A percentile compares a stretch with the other conserved stretches of the same genome.
Evolutionary conservation across 495 filamentous ascomycete species (phyloP).

Genomic region (Xylaria cubensis): DNA sequence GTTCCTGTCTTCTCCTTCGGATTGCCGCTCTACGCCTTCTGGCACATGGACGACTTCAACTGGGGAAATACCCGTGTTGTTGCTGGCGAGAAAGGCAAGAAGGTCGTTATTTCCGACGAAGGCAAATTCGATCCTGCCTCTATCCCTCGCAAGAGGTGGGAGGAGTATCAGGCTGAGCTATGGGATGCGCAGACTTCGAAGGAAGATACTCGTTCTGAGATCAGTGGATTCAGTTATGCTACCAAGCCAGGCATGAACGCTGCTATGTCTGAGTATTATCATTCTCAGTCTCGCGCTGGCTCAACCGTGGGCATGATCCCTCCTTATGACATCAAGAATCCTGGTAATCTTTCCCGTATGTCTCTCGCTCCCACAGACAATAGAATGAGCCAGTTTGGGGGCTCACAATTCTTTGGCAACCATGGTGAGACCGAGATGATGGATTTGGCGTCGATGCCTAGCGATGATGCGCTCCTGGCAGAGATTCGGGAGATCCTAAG

Average conservation of each 20-base stretch:
- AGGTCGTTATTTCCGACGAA: conserved; percentile 94
- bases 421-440: conserved; percentile 73
- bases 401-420: conserved; percentile 58
- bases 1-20: conserved; percentile 91
- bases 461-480: conserved; percentile 85
- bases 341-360: conserved; percentile 66
- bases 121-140: conserved; percentile 94
- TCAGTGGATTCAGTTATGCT: conserved; percentile 88
- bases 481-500: conserved; percentile 94
- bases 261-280: conserved; percentile 68
- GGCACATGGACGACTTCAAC: conserved; percentile 99
- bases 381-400: conserved; percentile 59
- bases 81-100: conserved; percentile 91
- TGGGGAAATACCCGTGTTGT: conserved; percentile 98
- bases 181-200: conserved; percentile 90
- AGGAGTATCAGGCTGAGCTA: conserved; percentile 96
- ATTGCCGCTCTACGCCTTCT: conserved; percentile 95
- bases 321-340: conserved; percentile 42
- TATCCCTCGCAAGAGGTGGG: conserved; percentile 98
- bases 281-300: conserved; percentile 69
- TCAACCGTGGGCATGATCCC: conserved; percentile 69
- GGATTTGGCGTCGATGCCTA: conserved; percentile 71
- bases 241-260: conserved; percentile 73
- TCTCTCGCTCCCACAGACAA: conserved; percentile 79
- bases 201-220: conserved; percentile 85